A percentile compares a stretch with the other conserved stretches of the same genome.
Conservation (phyloP, 176 grass and related monocot species). For the Secale cereale region DNA sequence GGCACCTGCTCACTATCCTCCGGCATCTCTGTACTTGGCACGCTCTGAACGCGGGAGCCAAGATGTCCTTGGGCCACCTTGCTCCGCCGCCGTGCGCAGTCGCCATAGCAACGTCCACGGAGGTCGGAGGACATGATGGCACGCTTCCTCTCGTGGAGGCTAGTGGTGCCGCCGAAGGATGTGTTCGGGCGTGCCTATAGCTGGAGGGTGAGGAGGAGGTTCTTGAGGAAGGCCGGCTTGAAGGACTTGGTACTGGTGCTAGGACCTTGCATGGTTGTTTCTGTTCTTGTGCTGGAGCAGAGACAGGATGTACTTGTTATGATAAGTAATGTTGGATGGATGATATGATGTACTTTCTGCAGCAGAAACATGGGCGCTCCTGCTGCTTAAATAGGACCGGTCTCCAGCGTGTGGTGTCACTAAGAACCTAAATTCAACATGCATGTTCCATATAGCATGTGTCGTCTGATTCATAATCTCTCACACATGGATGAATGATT, state of each 20-base stretch:
- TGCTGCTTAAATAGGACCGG: not conserved
- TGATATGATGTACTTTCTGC: not conserved
- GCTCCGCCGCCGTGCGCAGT: conserved; percentile 24
- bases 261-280: conserved; percentile 41
- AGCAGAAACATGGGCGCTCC: not conserved
- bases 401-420: not conserved
- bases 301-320: not conserved
- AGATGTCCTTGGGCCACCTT: conserved; percentile 33
- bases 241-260: conserved; percentile 15
- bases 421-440: not conserved
- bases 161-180: conserved; percentile 18
- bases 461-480: too few species aligned
- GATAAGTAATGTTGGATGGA: not conserved
- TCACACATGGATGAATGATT: too few species aligned
- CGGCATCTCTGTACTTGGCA: conserved; percentile 28
- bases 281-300: not conserved
- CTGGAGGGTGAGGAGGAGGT: conserved; percentile 47
- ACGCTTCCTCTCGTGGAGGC: conserved; percentile 38
- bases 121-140: conserved; percentile 56
- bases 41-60: not conserved
- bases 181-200: not conserved
- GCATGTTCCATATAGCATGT: not conserved
- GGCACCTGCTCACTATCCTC: conserved; percentile 19
- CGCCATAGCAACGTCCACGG: conserved; percentile 54
- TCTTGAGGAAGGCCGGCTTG: conserved; percentile 40